Base-by-base conservation (phyloP, 2,329 filamentous ascomycete species). In the Claviceps arundinis region DNA sequence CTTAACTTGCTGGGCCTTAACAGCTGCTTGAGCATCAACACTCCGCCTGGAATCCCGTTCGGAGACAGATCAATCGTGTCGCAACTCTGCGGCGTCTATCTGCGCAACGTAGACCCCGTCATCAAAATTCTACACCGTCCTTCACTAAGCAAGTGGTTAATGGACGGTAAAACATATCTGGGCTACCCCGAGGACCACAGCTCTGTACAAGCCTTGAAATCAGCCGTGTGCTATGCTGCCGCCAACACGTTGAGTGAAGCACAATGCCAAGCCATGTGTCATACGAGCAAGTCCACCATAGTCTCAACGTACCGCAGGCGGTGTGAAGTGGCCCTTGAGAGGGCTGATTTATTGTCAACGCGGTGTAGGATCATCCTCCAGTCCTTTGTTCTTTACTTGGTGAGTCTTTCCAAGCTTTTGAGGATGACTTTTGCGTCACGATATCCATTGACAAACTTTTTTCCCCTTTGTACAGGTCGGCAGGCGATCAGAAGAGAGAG, bases 341-440 rank as follows among this genome's bases (percentile, higher is more conserved):
- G 48, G 14, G 57, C 61, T 6, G 55, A 55, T 0, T 37, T 64
- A 7, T 50, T 64, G 0, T 57, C 57, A 1, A 63, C 62, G 6
- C 50, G 50, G n/a, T 61, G 64, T 44, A 59, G 60, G 1, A 60
- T 60, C 5, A 56, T 62, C 17, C 55, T 64, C 1, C 62, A 64
- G 40, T 62, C 62, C 1, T 65, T 65, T 52, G 56, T 64, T 19
- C 49, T 65, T 22, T 65, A 64, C 50, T 50, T 56, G 40, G 54
- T 55, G 42, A 46, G 55, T 37, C 1, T 5, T 41, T 11, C 16
- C 26, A 16, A 43, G 17, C 24, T 26, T 5, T 26, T 26, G 16
- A 13, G 45, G 17, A 44, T 5, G 0, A 13, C 5, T 19, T 26
- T 26, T 41, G 9, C 26, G 13, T 4, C 8, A n/a, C 26, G 30